Evolutionary conservation across 2,329 filamentous ascomycete species (phyloP).

Genomic region (Endocalyx cinctus): DNA sequence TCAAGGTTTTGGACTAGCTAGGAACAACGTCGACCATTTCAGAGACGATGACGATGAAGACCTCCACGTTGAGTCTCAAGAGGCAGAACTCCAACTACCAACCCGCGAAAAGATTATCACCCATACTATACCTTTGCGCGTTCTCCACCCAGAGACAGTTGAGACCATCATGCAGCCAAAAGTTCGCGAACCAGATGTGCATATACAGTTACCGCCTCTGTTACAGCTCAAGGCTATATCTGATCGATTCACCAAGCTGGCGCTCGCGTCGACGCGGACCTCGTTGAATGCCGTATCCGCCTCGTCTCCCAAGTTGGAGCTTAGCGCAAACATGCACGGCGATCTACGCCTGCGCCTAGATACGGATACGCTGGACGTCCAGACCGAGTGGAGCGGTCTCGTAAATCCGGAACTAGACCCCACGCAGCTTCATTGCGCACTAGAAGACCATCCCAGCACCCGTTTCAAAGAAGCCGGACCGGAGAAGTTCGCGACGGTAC

Average conservation of each 20-base stretch:
- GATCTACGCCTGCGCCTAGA: slow-evolving; percentile 72
- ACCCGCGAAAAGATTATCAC: slow-evolving; percentile 90
- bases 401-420: slow-evolving; percentile 86
- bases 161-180: slow-evolving; percentile 90
- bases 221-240: slow-evolving; percentile 90
- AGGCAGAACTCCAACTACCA: slow-evolving; percentile 53
- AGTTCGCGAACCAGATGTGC: slow-evolving; percentile 86
- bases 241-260: slow-evolving; percentile 89
- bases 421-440: slow-evolving; percentile 62
- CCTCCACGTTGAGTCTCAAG: slow-evolving; percentile 47
- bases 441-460: slow-evolving; percentile 79
- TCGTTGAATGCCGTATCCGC: slow-evolving; percentile 3
- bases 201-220: slow-evolving; percentile 84
- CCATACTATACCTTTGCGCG: slow-evolving; percentile 92
- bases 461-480: slow-evolving; percentile 72
- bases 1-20: slow-evolving; percentile 14
- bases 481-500: slow-evolving; percentile 80
- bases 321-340: slow-evolving; percentile 94
- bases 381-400: slow-evolving; percentile 79
- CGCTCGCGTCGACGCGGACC: slow-evolving; percentile 36
- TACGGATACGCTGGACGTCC: slow-evolving; percentile 81
- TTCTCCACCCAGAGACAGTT: slow-evolving; percentile 78
- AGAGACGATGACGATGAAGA: slow-evolving; percentile 38
- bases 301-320: slow-evolving; percentile 65
- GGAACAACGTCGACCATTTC: slow-evolving; percentile 31